phyloP scores from a whole-genome alignment of 768 basidiomycete genomes.

The Dacryopinax primogenitus region DNA sequence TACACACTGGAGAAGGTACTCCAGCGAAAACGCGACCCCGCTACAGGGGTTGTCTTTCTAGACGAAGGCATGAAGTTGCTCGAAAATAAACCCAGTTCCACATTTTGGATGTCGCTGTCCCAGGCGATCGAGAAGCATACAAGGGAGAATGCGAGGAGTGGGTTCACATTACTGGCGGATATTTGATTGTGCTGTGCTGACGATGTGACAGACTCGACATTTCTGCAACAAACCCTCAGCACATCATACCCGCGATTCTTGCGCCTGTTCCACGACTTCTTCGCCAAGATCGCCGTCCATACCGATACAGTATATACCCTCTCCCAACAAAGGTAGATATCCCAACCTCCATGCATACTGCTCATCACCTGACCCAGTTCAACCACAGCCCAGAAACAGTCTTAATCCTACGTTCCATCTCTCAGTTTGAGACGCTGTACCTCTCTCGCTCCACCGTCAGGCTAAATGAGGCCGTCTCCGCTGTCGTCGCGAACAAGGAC shows the following conservation, averaged over 20 bases:
- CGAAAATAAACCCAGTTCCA: slow-evolving; percentile 81
- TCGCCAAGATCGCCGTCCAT: slow-evolving; percentile 85
- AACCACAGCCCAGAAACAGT: slow-evolving; percentile 76
- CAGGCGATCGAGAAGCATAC: slow-evolving; percentile 70
- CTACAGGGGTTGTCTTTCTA: slow-evolving; percentile 64
- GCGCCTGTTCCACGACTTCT: slow-evolving; percentile 92
- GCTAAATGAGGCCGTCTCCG: slow-evolving; percentile 68
- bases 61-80: slow-evolving; percentile 93
- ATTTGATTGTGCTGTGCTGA: neutral
- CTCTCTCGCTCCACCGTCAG: slow-evolving; percentile 70
- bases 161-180: slow-evolving; percentile 11
- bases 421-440: slow-evolving; percentile 77
- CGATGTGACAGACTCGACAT: slow-evolving; percentile 57
- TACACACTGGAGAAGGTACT: slow-evolving; percentile 93
- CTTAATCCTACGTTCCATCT: slow-evolving; percentile 68
- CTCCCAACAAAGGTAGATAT: slow-evolving; percentile 61
- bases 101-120: slow-evolving; percentile 79
- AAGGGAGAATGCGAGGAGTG: slow-evolving; percentile 69
- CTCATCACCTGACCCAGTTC: neutral
- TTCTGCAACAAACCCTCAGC: slow-evolving; percentile 80
- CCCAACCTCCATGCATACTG: neutral
- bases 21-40: slow-evolving; percentile 70
- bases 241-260: slow-evolving; percentile 76
- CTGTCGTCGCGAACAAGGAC: slow-evolving; percentile 46
- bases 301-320: slow-evolving; percentile 87